Base-by-base conservation (phyloP, 805 yeast genomes). In the Candida lessepsii region DNA sequence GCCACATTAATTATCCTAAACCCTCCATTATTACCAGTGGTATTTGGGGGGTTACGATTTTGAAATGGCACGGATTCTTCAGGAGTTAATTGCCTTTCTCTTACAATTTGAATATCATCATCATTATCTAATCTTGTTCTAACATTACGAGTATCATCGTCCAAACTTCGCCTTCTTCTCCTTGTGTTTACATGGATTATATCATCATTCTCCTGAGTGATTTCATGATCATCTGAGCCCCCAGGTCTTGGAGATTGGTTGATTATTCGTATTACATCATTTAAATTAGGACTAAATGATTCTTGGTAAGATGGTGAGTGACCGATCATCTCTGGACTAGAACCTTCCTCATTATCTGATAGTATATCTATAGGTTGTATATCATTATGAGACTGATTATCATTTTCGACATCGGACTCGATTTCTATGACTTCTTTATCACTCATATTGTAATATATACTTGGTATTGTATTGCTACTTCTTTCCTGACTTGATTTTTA, bases 331-430 rank as follows among this genome's bases (percentile, higher is more conserved):
- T n/a, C n/a, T n/a, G 31, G 31, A 10, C 31, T 14, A 20, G 9
- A 20, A 20, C 9, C 9, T 20, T 6, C 23, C 16, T 29, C 31
- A 29, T 16, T 17, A 16, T 29, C 31, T 29, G 31, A 29, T 5
- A 5, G 5, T 29, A 29, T 16, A 16, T 29, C 9, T 5, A 29
- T 29, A 3, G 31, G 31, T 5, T 16, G 18, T 16, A 3, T 29
- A 16, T 29, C 23, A n/a, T n/a, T 26, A 15, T 54, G 59, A 7
- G 23, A 7, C 23, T 7, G 17, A 56, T 42, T n/a, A 65, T 60
- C 46, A 17, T 25, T 37, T 25, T 49, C 53, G 8, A 44, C 52
- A 24, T 48, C 56, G 3, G 53, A 48, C 10, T 37, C 37, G 9
- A 47, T 39, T 25, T 48, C 53, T 25, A 46, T 50, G 9, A 50